Conservation (phyloP, 176 grass and related monocot species). For the Zea mays region DNA sequence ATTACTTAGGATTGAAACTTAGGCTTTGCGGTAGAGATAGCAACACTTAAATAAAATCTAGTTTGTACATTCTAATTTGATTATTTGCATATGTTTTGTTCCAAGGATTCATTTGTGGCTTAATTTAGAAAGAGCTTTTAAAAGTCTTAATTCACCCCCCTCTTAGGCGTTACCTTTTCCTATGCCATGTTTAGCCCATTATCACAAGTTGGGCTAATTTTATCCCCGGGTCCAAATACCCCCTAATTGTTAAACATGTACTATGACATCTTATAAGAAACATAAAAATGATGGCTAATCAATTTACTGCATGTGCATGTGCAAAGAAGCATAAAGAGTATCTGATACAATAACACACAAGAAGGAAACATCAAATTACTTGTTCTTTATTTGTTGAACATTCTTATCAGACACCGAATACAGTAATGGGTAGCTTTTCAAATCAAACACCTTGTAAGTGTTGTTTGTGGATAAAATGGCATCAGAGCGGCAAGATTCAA, state of each 20-base stretch:
- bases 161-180: too few relatives aligned
- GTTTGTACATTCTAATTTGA: too few relatives aligned
- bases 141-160: too few relatives aligned
- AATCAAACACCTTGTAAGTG: conserved; percentile 97
- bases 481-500: conserved; percentile 12
- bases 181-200: not conserved
- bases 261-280: not conserved
- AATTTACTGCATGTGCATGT: not conserved
- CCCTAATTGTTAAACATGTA: not conserved
- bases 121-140: too few relatives aligned
- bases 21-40: too few relatives aligned
- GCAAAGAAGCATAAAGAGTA: not conserved
- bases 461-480: conserved; percentile 42
- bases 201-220: not conserved
- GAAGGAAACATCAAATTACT: conserved; percentile 33
- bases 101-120: too few relatives aligned
- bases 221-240: not conserved
- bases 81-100: too few relatives aligned
- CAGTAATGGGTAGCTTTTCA: conserved; percentile 88
- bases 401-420: conserved; percentile 89
- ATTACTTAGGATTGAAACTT: too few relatives aligned
- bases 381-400: conserved; percentile 99
- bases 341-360: not conserved
- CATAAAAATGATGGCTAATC: not conserved
- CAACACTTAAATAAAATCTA: too few relatives aligned